Evolutionary conservation across 306 rosid genomes (phyloP).

Genomic region (Dryas drummondii): DNA sequence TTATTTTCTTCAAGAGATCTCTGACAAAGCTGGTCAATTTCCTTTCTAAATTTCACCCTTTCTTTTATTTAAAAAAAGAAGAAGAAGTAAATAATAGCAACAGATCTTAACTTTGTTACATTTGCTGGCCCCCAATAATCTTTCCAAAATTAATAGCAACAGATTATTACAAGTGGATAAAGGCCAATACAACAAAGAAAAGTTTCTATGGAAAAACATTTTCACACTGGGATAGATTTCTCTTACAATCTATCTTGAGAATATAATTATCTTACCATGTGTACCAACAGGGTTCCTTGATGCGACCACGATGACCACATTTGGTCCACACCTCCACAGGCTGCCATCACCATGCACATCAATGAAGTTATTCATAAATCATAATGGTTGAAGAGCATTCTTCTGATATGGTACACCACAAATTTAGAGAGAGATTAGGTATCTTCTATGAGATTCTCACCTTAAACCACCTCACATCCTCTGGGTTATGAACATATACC

Average conservation of each 20-base stretch:
- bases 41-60: too few relatives aligned
- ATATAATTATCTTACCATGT: conserved; percentile 57
- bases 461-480: conserved; percentile 96
- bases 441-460: conserved; percentile 34
- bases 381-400: conserved; percentile 14
- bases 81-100: too few relatives aligned
- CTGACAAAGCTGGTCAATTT: too few relatives aligned
- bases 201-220: too few relatives aligned
- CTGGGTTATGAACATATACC: conserved; percentile 92
- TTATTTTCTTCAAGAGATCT: too few relatives aligned
- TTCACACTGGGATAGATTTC: background rate
- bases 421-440: background rate
- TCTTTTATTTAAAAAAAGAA: too few relatives aligned
- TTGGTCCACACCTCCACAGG: conserved; percentile 90
- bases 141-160: too few relatives aligned
- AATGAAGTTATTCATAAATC: conserved; percentile 2
- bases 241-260: background rate
- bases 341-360: conserved; percentile 48
- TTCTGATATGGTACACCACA: background rate
- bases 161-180: too few relatives aligned
- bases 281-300: conserved; percentile 98
- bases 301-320: conserved; percentile 86
- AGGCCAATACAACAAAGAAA: too few relatives aligned
- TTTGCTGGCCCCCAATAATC: too few relatives aligned
- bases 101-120: too few relatives aligned